Percentiles rank a stretch among this genome's conserved stretches.
These are phyloP conservation scores for Metschnikowia picachoensis DNA, from an alignment of 805 yeast species.

Conservation along the genomic window DNA sequence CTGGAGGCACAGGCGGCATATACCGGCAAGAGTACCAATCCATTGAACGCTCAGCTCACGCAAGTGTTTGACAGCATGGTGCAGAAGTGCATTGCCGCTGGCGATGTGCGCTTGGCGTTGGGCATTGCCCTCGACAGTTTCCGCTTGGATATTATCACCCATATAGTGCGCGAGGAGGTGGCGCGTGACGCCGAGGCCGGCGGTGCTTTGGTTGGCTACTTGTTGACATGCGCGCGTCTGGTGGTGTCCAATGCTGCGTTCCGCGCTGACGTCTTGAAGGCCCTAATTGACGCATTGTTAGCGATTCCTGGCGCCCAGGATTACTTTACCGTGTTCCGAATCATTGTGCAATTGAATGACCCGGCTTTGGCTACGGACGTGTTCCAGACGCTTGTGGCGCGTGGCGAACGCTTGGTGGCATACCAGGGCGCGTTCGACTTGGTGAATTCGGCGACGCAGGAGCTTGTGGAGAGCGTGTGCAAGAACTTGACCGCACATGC, in stretches of 20 bases:
- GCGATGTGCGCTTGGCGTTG: conserved; percentile 75
- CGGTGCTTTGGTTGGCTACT: conserved; percentile 61
- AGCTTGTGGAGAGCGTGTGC: conserved; percentile 60
- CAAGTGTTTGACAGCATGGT: conserved; percentile 84
- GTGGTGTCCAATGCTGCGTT: conserved; percentile 29
- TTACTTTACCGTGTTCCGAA: conserved; percentile 77
- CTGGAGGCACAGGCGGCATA: conserved; percentile 49
- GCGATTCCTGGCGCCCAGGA: conserved; percentile 58
- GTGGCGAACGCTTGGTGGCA: conserved; percentile 55
- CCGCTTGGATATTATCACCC: conserved; percentile 74
- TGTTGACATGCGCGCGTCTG: conserved; percentile 66
- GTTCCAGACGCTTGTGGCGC: conserved; percentile 58
- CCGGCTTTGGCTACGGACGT: conserved; percentile 61
- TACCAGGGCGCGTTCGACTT: conserved; percentile 95
- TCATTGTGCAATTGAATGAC: conserved; percentile 85
- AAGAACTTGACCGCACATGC: conserved; percentile 34
- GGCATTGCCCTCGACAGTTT: conserved; percentile 90
- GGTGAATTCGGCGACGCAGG: conserved; percentile 88
- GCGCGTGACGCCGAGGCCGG: conserved; percentile 48
- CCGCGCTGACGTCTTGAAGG: conserved; percentile 27
- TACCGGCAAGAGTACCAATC: conserved; percentile 18
- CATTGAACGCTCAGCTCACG: conserved; percentile 59
- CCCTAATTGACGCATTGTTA: conserved; percentile 59
- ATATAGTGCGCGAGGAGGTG: conserved; percentile 45
- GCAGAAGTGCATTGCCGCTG: conserved; percentile 64